Base-by-base conservation (phyloP, 495 filamentous ascomycete species). In the Neurospora discreta region DNA sequence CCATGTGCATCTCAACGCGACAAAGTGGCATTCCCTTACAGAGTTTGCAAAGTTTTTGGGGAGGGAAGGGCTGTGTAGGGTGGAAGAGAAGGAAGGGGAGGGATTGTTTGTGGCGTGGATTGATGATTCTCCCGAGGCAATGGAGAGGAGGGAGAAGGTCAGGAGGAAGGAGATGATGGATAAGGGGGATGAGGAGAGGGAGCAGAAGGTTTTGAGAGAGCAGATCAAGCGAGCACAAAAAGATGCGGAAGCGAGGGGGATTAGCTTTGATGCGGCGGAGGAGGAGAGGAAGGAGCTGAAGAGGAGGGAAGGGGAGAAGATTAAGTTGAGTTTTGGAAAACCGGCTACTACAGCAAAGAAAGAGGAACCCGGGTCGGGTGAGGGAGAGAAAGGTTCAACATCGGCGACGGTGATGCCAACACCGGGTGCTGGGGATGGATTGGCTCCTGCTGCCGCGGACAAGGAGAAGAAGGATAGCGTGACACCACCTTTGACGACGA, bases 1-100 rank as follows among this genome's bases (percentile, higher is more conserved):
- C 78, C 96, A 98, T 78, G 85, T 93, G 16, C 96, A 98, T 77
- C 91, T 98, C 90, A 98, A 97, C 81, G 86, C 93, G 44, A 98
- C 95, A 4, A 88, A 89, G 75, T 98, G 93, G 93, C 87, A 71
- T 84, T 80, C 85, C 42, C 82, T 99, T 71, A 93, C 93, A 5
- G 93, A 98, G 74, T 98, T 97, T 83, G 92, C 90, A 5, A 94
- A 95, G 75, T 82, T 90, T 75, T 81, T 99, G 10, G 93, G 93
- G 1, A 82, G 91, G 36, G 93, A 97, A 78, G 91, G 94, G 0
- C 87, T 97, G 40, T 94, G 92, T 77, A 84, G 90, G 30, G 93
- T 98, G 0, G 92, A 96, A 70, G 95, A 99, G 76, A 91, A 89
- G 60, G 94, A 96, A 65, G 52, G 52, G 15, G 94, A 96, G 77